Base-by-base conservation (phyloP, 108 stramenopile genomes). In the Skeletonema marinoi region DNA sequence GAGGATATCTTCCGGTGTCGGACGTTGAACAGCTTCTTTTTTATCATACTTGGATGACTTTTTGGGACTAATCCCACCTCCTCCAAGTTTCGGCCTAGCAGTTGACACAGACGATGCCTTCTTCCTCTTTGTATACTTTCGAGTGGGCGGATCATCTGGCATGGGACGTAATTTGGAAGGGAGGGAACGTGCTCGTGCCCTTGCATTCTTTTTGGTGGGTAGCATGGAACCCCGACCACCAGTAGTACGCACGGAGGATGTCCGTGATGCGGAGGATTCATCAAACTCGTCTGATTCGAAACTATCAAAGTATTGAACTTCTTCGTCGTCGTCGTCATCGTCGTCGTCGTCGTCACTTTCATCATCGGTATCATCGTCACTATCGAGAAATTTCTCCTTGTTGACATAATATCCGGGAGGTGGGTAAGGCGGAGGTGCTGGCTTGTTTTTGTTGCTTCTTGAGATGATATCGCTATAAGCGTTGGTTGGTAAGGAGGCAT, bases 341-440 rank as follows among this genome's bases (percentile, higher is more conserved):
- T 50, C 48, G 19, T 56, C 54, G 25, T 25, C 54, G 8, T 21
- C 50, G 7, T 50, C 50, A 51, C 50, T 56, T 0, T 56, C 54
- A 0, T 56, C 54, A 2, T 8, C 7, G 6, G 2, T 9, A 56
- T 56, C 7, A 25, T 9, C 25, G 25, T 56, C 54, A 56, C 54
- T 56, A 56, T 56, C 54, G 54, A 56, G 54, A 56, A 56, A 56
- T 56, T 56, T 56, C 54, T 25, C 25, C 54, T 56, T 56, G 54
- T 56, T 56, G 54, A 2, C 25, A 17, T 56, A 56, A 56, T 56
- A 56, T 56, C 54, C 54, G 4, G 54, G 54, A 56, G 54, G 54
- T 9, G 54, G 54, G 25, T 56, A 56, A 11, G 54, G 54, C 25
- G 54, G 54, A 25, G 54, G 54, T 21, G 54, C 16, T 11, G 25